Conservation (phyloP, 768 basidiomycete genomes). For the Tulasnella sp. region DNA sequence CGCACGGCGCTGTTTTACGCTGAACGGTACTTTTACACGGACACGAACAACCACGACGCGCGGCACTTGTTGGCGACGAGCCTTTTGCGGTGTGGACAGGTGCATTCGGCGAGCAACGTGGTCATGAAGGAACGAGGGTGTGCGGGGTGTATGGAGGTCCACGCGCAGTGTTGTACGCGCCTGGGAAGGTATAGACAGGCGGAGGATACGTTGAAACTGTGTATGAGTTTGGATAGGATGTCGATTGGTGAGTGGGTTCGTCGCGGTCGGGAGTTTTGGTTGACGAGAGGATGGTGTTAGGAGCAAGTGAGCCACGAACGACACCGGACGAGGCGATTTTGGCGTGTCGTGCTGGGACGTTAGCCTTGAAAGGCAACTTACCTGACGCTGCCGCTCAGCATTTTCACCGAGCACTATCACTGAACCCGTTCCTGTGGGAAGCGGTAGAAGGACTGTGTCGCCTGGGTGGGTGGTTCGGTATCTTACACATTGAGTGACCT, state of each 20-base stretch:
- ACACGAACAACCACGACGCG: constrained; percentile 52
- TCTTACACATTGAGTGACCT: constrained; percentile 1
- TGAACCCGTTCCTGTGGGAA: constrained; percentile 82
- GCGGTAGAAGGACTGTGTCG: constrained; percentile 80
- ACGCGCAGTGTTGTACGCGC: constrained; percentile 57
- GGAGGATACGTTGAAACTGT: constrained; percentile 21
- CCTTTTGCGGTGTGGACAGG: constrained; percentile 55
- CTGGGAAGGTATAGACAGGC: constrained; percentile 70
- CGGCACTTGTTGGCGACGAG: constrained; percentile 74
- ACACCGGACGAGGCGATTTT: constrained; percentile 64
- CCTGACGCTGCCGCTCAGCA: constrained; percentile 56
- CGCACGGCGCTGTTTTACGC: constrained; percentile 81
- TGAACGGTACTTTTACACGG: constrained; percentile 53
- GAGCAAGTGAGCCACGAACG: constrained; percentile 28
- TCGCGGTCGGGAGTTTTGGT: neutral
- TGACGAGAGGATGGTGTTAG: neutral
- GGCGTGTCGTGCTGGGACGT: constrained; percentile 61
- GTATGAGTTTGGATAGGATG: constrained; percentile 39
- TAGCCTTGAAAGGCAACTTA: constrained; percentile 69
- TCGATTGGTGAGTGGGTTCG: constrained; percentile 3
- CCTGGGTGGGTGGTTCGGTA: constrained; percentile 42
- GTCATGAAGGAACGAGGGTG: constrained; percentile 59
- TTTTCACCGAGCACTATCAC: constrained; percentile 55
- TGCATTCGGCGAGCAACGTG: constrained; percentile 60
- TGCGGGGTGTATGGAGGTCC: constrained; percentile 65